A percentile compares a stretch with the other conserved stretches of the same genome.
These are phyloP conservation scores for Lentinula aciculospora DNA, from an alignment of 768 basidiomycete species.

Conservation along the genomic window DNA sequence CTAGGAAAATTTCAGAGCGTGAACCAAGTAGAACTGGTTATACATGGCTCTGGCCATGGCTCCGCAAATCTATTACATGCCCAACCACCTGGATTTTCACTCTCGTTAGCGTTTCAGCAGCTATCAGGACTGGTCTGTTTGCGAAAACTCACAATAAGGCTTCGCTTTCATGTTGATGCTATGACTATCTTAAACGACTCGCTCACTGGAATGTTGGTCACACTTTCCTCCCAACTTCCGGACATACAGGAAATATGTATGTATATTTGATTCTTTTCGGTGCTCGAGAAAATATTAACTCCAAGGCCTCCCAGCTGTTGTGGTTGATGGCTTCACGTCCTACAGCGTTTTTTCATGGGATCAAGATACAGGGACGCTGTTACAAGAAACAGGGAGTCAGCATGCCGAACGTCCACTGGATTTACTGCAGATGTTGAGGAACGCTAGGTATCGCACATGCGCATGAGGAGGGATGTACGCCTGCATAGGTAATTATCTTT, in stretches of 20 bases:
- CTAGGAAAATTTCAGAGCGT: background rate
- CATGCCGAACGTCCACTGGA: background rate
- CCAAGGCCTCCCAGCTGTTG: no score
- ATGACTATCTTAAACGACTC: background rate
- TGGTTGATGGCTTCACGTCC: background rate
- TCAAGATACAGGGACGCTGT: background rate
- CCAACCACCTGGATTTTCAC: background rate
- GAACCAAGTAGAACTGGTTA: background rate
- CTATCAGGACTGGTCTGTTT: background rate
- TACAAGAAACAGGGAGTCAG: background rate
- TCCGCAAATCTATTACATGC: background rate
- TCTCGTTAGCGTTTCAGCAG: background rate
- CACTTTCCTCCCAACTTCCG: background rate
- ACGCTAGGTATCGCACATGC: background rate
- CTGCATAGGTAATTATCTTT: no score
- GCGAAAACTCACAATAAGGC: background rate
- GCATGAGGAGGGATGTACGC: no score
- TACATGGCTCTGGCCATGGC: background rate
- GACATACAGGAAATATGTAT: background rate
- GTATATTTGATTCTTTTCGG: background rate
- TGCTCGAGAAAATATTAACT: background rate
- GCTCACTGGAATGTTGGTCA: background rate
- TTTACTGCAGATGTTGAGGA: background rate
- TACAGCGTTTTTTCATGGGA: background rate
- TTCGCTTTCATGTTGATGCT: background rate